Evolutionary conservation across 306 rosid genomes (phyloP).

Genomic region (Sophora flavescens): DNA sequence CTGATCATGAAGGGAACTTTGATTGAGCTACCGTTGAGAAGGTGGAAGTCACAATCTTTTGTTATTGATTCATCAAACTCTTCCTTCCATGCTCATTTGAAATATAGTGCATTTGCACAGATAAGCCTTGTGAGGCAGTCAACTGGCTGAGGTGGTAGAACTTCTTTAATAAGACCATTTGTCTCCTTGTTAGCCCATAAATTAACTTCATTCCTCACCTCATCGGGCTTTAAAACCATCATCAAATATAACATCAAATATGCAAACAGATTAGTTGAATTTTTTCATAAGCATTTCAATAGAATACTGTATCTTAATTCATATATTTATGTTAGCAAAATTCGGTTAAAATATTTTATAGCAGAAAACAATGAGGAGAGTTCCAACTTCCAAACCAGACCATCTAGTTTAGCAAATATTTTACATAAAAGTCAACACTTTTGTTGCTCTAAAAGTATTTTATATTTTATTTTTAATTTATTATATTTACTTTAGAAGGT

Average conservation of each 20-base stretch:
- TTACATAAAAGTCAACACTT: too few species aligned
- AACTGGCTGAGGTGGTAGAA: conserved; percentile 69
- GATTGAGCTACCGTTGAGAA: conserved; percentile 61
- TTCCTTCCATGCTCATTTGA: conserved; percentile 79
- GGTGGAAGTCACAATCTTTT: conserved; percentile 66
- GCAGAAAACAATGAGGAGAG: neutral
- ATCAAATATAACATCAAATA: conserved; percentile 17
- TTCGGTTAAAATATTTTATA: too few species aligned
- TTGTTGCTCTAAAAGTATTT: too few species aligned
- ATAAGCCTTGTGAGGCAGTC: conserved; percentile 63
- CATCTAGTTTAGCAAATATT: neutral
- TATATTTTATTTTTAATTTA: too few species aligned
- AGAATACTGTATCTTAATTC: neutral
- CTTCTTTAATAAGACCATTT: conserved; percentile 66
- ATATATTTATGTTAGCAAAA: neutral
- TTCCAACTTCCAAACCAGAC: neutral
- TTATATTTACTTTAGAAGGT: too few species aligned
- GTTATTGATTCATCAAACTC: conserved; percentile 70
- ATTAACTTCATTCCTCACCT: conserved; percentile 71
- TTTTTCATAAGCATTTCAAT: neutral
- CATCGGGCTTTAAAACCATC: conserved; percentile 56
- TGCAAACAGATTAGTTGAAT: conserved; percentile 18
- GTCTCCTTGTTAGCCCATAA: conserved; percentile 82
- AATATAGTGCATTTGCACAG: conserved; percentile 80
- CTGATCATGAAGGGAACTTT: conserved; percentile 83